Conservation (phyloP, 306 rosid genomes). For the Prunus padus region DNA sequence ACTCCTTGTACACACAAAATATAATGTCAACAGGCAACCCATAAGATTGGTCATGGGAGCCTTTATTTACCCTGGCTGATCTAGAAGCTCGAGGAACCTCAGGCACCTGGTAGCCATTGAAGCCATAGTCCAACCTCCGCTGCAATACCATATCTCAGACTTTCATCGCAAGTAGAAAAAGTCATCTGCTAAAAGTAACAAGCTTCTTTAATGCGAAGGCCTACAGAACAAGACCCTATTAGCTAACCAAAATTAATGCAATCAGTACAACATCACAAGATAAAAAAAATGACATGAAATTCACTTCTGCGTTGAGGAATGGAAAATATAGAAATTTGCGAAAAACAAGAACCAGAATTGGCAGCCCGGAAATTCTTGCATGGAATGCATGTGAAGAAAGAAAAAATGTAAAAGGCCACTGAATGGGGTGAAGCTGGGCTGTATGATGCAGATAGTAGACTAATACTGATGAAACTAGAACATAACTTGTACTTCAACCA, state of each 20-base stretch:
- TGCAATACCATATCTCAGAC: constrained; percentile 51
- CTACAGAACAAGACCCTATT: constrained; percentile 35
- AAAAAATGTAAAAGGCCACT: background rate
- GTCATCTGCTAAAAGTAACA: constrained; percentile 41
- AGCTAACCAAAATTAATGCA: constrained; percentile 22
- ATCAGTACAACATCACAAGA: background rate
- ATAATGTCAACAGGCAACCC: background rate
- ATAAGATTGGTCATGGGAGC: constrained; percentile 11
- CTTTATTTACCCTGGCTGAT: constrained; percentile 57
- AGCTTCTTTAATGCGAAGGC: constrained; percentile 31
- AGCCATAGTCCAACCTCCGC: constrained; percentile 55
- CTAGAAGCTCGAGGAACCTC: constrained; percentile 66
- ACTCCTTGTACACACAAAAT: constrained; percentile 12
- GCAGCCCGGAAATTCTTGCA: background rate
- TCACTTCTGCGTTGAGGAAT: background rate
- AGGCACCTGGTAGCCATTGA: constrained; percentile 58
- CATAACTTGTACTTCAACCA: background rate
- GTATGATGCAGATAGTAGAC: background rate
- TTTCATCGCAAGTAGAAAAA: constrained; percentile 42
- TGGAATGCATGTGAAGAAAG: background rate
- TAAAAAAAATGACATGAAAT: background rate
- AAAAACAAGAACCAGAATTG: background rate
- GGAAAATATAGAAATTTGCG: background rate
- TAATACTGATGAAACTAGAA: background rate
- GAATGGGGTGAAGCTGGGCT: background rate